Base-by-base conservation (phyloP, 1,284 basidiomycete genomes). In the Ustilago lituana region DNA sequence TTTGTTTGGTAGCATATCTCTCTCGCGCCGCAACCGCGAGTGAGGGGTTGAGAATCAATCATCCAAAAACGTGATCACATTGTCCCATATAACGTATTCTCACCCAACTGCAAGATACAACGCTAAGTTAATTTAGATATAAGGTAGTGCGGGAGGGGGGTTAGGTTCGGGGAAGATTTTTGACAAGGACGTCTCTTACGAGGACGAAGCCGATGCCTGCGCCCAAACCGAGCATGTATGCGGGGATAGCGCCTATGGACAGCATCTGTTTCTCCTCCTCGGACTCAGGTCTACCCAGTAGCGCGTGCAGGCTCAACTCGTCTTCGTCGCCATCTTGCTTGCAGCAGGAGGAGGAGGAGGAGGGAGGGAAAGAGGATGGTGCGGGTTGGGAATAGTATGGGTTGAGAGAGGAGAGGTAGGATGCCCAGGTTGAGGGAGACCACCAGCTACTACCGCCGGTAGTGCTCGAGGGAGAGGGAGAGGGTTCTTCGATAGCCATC, bases 201-300 rank as follows among this genome's bases (percentile, higher is more conserved):
- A 76, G 50, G 0, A 76, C 72, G 27, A 76, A 76, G 17, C 73
- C 73, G 11, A 76, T 50, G 0, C 73, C 73, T 2, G 71, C 73
- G 5, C 70, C 64, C 2, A 76, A 20, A 0, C 73, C 73, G 3
- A 76, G 45, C 70, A 73, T 73, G 62, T 76, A 76, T 4, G 73
- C 65, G 4, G 73, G 73, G 27, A 76, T 73, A 10, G 73, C 73
- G 17, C 73, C 73, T 9, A 76, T 46, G 22, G 39, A 26, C 1
- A 72, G 39, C 7, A 66, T 27, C 3, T 65, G 56, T 23, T 37
- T 36, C 35, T 65, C 66, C 12, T 59, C 26, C 15, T 54, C 60
- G 5, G 32, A 32, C 24, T 68, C 67, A 12, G 39, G 29, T 8
- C 60, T 23, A 5, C 60, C 66, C 10, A 69, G 49, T 4, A 69